Percentiles rank a stretch among this genome's conserved stretches.
phyloP scores from a whole-genome alignment of 495 filamentous ascomycete species.

The Penicillium pancosmium region DNA sequence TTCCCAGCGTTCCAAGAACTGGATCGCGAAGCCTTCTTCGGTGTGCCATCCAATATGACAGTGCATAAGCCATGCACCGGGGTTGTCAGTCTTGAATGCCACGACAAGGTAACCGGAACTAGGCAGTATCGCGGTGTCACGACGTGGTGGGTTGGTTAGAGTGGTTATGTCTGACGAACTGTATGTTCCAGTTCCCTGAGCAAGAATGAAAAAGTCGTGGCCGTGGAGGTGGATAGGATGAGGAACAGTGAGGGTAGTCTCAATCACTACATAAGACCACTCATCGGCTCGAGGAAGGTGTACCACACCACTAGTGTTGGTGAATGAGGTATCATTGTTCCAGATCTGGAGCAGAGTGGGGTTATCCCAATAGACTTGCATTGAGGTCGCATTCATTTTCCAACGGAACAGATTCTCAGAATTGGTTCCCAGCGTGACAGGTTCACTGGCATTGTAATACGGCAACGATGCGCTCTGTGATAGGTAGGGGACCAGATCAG shows the following conservation, averaged over 20 bases:
- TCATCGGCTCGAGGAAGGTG: slow-evolving; percentile 53
- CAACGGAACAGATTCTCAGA: slow-evolving; percentile 22
- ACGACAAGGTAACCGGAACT: slow-evolving; percentile 1
- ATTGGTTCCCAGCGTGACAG: slow-evolving; percentile 11
- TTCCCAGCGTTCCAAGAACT: slow-evolving; percentile 13
- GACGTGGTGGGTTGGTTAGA: background rate
- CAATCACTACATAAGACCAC: slow-evolving; percentile 57
- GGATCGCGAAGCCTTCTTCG: slow-evolving; percentile 13
- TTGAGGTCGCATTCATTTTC: slow-evolving; percentile 23
- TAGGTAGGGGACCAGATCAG: slow-evolving; percentile 12
- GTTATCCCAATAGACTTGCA: slow-evolving; percentile 27
- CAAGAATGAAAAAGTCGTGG: slow-evolving; percentile 31
- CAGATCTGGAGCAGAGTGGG: slow-evolving; percentile 23
- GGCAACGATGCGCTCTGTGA: slow-evolving; percentile 7
- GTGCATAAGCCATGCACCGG: slow-evolving; percentile 14
- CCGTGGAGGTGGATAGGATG: slow-evolving; percentile 34
- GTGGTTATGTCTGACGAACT: slow-evolving; percentile 13
- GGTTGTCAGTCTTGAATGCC: slow-evolving; percentile 6
- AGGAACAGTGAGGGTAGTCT: slow-evolving; percentile 15
- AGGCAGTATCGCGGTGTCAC: background rate
- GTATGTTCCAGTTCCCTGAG: slow-evolving; percentile 14
- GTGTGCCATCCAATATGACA: slow-evolving; percentile 18
- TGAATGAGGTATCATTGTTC: slow-evolving; percentile 16
- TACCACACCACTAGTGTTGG: slow-evolving; percentile 9
- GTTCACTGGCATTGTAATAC: slow-evolving; percentile 11